phyloP scores from a whole-genome alignment of 2,329 filamentous ascomycete genomes.

The Verticillium isaacii region DNA sequence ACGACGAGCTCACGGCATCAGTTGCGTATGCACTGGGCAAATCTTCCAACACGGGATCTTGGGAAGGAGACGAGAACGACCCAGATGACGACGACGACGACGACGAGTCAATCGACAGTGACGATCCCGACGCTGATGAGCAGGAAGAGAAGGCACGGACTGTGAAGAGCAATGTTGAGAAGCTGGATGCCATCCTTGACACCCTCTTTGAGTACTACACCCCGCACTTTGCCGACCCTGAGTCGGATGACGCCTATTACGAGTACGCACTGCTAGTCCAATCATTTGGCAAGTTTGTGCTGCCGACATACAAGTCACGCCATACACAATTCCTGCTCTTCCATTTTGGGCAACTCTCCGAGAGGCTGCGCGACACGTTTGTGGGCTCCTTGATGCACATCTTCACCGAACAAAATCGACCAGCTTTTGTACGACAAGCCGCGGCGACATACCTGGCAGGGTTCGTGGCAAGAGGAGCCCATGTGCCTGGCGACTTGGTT shows the following conservation, averaged over 20 bases:
- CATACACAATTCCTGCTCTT: conserved; percentile 96
- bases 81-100: conserved; percentile 59
- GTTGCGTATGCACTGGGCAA: conserved; percentile 50
- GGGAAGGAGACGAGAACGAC: conserved; percentile 51
- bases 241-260: conserved; percentile 63
- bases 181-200: conserved; percentile 87
- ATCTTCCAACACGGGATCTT: conserved; percentile 29
- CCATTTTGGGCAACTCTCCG: conserved; percentile 83
- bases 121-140: conserved; percentile 62
- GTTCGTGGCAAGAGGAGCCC: conserved; percentile 85
- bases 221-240: conserved; percentile 64
- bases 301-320: conserved; percentile 86
- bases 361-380: conserved; percentile 75
- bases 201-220: conserved; percentile 81
- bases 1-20: conserved; percentile 78
- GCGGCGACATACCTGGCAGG: conserved; percentile 91
- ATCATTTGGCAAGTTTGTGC: conserved; percentile 82
- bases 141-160: conserved; percentile 61
- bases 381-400: conserved; percentile 71
- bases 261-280: conserved; percentile 75
- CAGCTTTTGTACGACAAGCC: conserved; percentile 62
- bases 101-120: conserved; percentile 65
- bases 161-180: conserved; percentile 78
- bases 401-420: conserved; percentile 12
- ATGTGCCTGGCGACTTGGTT: conserved; percentile 72